phyloP scores from a whole-genome alignment of 331 rosid species.

The Arachis monticola region DNA sequence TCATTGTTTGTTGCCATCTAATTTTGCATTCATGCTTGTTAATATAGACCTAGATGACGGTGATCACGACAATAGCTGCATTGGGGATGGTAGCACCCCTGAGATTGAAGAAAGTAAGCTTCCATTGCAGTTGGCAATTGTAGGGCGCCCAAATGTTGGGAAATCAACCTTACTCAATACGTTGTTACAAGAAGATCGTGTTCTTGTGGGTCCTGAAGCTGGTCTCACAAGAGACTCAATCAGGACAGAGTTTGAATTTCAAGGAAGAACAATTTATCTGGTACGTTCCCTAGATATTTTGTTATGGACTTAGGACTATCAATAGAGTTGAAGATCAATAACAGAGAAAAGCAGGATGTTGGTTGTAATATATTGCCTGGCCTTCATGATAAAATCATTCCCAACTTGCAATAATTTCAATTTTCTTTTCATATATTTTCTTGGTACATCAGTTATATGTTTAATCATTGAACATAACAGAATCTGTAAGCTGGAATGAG shows the following conservation, averaged over 20 bases:
- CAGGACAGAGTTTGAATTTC: slow-evolving; percentile 87
- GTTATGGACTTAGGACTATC: slow-evolving; percentile 11
- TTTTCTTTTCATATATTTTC: slow-evolving; percentile 15
- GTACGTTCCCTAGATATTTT: slow-evolving; percentile 44
- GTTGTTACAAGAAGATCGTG: slow-evolving; percentile 90
- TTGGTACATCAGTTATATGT: not conserved
- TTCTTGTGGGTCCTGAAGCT: slow-evolving; percentile 96
- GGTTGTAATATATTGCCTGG: slow-evolving; percentile 1
- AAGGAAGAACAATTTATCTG: slow-evolving; percentile 86
- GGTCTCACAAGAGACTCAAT: slow-evolving; percentile 95
- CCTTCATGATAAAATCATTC: slow-evolving; percentile 12
- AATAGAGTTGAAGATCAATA: slow-evolving; percentile 7
- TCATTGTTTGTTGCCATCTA: slow-evolving; percentile 19
- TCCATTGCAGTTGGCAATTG: slow-evolving; percentile 88
- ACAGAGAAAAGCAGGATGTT: slow-evolving; percentile 24
- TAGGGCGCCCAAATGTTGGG: slow-evolving; percentile 97
- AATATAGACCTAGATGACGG: slow-evolving; percentile 51
- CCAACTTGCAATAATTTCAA: slow-evolving; percentile 3
- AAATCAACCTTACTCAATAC: slow-evolving; percentile 89
- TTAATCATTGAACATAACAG: not conserved
- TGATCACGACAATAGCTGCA: slow-evolving; percentile 39
- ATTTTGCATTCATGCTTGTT: slow-evolving; percentile 35
- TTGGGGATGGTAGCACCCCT: slow-evolving; percentile 40
- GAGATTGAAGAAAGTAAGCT: slow-evolving; percentile 71
- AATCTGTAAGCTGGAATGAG: slow-evolving; percentile 7